Evolutionary conservation across 1,284 basidiomycete genomes (phyloP), one percentile per base, ranked within the genome.

Genomic region (Malassezia psittaci): DNA sequence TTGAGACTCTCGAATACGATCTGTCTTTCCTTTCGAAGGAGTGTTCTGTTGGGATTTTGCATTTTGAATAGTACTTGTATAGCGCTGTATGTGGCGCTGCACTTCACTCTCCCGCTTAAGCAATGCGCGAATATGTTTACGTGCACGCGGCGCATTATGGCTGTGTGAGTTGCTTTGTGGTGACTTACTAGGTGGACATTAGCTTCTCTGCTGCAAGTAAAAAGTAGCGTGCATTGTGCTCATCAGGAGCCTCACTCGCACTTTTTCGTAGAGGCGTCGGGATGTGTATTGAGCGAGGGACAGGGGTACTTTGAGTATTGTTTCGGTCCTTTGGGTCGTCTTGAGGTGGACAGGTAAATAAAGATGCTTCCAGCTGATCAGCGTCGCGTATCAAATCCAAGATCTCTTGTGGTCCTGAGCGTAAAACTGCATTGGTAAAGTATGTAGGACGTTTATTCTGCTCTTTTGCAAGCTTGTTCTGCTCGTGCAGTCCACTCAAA

Each of bases 61-160:
- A 48, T 54, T 59, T 43, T 48, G 60, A 53, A 66, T 64, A 34
- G 59, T 60, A 0, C 48, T 37, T 39, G 64, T 53, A 61, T 63
- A 63, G 33, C 51, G 52, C 37, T 53, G 49, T 21, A 63, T 64
- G 38, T 58, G 52, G 1, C 57, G 57, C 37, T 54, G 52, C 49
- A 67, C 54, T 18, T 60, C 59, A 12, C 56, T 52, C 18, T 69
- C 59, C 6, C 59, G 60, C 51, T 68, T 66, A 36, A 69, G 51
- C 11, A 74, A 63, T 15, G 58, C 54, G 45, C 68, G 68, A 57
- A 74, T 71, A 49, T 74, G 66, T 44, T 72, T 71, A 36, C 68
- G 63, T 1, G 68, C 65, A 18, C 69, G 54, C 5, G 68, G 63
- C 2, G 64, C 67, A 16, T 57, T 55, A 34, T 62, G 60, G 51